Evolutionary conservation across 306 rosid genomes (phyloP), one percentile per base, ranked within the genome.

Genomic region (Castanopsis chinensis): DNA sequence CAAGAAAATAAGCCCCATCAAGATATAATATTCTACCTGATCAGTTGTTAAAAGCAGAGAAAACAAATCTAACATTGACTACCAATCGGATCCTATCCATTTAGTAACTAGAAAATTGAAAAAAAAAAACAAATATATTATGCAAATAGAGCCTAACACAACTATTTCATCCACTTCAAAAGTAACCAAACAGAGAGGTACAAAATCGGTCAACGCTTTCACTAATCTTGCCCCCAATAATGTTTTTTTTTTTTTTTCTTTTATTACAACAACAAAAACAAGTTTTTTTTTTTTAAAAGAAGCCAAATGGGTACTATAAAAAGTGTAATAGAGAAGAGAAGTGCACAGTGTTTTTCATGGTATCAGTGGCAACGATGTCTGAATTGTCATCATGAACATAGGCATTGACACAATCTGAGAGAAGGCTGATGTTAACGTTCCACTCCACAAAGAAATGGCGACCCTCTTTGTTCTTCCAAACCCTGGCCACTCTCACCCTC

Each of bases 321-420:
- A 13, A 49, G 53, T 49, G 53, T 3, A 13, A 49, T 0, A 49
- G 21, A n/a, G 33, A 69, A 30, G 25, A 25, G 27, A 25, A 19
- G 0, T 58, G 75, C 79, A 95, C 98, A 0, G 99, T 95, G 88
- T 95, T 95, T 76, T 95, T 95, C 91, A 95, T 91, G 77, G 98
- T 91, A 35, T 93, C 97, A 32, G 99, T 95, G 43, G 98, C 98
- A 73, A 95, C 99, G 80, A 93, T 85, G 33, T 95, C 96, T 1
- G 97, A 87, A 69, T 91, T 92, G 71, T 92, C 96, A 43, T 83
- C 96, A 32, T 83, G 78, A 49, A 85, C 57, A n/a, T 95, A 93
- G 4, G 99, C 84, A 4, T 84, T 57, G 61, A 83, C 21, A 80
- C 97, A 95, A 87, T 93, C 92, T 56, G 99, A 93, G 81, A 91